phyloP scores from a whole-genome alignment of 2,329 filamentous ascomycete genomes.

The Penicillium sp. region DNA sequence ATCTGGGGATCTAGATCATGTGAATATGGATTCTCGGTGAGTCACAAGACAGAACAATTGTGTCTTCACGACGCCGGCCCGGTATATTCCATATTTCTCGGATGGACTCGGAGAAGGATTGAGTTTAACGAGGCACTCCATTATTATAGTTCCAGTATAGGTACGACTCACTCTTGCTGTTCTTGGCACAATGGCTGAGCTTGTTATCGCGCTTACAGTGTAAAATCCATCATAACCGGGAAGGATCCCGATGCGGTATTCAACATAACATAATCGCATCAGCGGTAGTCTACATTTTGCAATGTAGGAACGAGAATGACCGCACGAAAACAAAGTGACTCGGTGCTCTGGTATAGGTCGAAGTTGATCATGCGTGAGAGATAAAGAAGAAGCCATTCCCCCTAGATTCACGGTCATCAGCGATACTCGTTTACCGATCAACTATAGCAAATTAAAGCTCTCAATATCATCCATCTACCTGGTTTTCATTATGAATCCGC shows the following conservation, averaged over 20 bases:
- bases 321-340: not conserved
- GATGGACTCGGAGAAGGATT: not conserved
- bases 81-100: not conserved
- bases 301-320: slow-evolving; percentile 1
- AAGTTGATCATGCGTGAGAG: not conserved
- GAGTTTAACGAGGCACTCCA: not conserved
- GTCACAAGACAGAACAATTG: not conserved
- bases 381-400: not conserved
- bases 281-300: not conserved
- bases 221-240: not conserved
- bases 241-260: not conserved
- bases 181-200: not conserved
- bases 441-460: not conserved
- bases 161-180: not conserved
- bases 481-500: not conserved
- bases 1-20: not conserved
- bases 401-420: not conserved
- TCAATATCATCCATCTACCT: too few relatives aligned
- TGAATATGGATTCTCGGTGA: not conserved
- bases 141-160: not conserved
- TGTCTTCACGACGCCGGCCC: not conserved
- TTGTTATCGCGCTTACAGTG: not conserved
- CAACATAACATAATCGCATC: not conserved
- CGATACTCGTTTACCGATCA: not conserved
- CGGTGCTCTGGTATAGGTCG: not conserved